phyloP scores from a whole-genome alignment of 371 early-diverging fungal species.

The Mortierella sp. region DNA sequence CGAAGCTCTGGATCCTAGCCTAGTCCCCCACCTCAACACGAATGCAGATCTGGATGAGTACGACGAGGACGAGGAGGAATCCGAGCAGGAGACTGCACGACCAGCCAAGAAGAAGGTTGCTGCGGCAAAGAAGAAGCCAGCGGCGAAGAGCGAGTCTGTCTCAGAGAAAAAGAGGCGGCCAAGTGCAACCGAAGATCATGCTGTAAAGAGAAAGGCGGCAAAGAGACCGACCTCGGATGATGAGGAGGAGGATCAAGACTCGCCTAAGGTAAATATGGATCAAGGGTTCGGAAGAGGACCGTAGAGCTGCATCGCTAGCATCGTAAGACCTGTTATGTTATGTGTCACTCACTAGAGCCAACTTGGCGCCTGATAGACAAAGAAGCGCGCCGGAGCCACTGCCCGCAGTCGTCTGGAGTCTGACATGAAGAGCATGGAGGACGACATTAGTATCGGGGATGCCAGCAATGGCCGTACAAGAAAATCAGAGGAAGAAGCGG shows the following conservation, averaged over 20 bases:
- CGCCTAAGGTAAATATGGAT: neutral
- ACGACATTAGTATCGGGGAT: slow-evolving; percentile 29
- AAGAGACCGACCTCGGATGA: slow-evolving; percentile 5
- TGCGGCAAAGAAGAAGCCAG: slow-evolving; percentile 28
- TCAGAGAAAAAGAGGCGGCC: slow-evolving; percentile 45
- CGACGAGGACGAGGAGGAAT: slow-evolving; percentile 31
- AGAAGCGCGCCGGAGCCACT: slow-evolving; percentile 29
- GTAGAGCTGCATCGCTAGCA: no score
- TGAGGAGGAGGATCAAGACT: neutral
- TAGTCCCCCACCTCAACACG: neutral
- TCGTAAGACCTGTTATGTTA: neutral
- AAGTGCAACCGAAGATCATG: slow-evolving; percentile 29
- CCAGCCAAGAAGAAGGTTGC: slow-evolving; percentile 26
- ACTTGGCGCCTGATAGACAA: slow-evolving; percentile 7
- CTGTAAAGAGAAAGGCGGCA: slow-evolving; percentile 30
- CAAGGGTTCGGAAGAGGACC: no score
- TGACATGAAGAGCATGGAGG: slow-evolving; percentile 38
- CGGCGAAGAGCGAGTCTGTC: slow-evolving; percentile 13
- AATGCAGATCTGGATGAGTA: slow-evolving; percentile 13
- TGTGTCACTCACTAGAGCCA: neutral
- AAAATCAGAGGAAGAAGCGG: slow-evolving; percentile 48
- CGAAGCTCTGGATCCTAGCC: slow-evolving; percentile 29
- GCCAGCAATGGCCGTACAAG: slow-evolving; percentile 24
- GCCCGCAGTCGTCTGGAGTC: slow-evolving; percentile 38
- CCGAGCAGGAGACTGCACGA: slow-evolving; percentile 11